Evolutionary conservation across 805 yeast species (phyloP), one percentile per base, ranked within the genome.

Genomic region (Clavispora asparagi): DNA sequence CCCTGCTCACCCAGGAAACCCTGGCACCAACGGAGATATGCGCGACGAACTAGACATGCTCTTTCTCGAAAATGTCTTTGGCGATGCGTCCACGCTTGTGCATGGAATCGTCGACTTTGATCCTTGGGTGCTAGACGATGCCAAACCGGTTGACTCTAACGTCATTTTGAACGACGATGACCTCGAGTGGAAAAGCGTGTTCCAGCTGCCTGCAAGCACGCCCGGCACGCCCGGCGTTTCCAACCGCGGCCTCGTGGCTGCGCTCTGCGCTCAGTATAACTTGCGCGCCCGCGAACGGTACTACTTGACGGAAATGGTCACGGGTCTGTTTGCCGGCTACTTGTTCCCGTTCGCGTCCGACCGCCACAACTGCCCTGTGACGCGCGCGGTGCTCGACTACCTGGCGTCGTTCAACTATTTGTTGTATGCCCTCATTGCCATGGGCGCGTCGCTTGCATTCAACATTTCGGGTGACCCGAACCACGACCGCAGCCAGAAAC

Each of bases 401-500:
- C 52, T 48, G 54, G 42, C 45, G 47, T 52, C 47, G 32, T 51
- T 55, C 35, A 55, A 55, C 44, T 55, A 49, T 40, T 39, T 55
- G 48, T 54, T 50, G 19, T 55, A 55, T 26, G 58, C 58, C 13
- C 39, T 55, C 43, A 55, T 55, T 47, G 54, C 57, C 8, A 44
- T 53, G 30, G 44, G 52, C 28, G 58, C 57, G 14, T 42, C 50
- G 44, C 48, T 51, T 39, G 46, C 28, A 7, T 55, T 47, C 41
- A 54, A 48, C 29, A 43, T 46, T 32, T 46, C 51, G 10, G 42
- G 42, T 14, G 37, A 45, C 29, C 35, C 32, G 10, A 45, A 41
- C 27, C 57, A 55, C 43, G 57, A 53, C 29, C 46, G 36, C 14
- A 44, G 45, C 39, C 57, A 51, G 45, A 47, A 50, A n/a, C 47